Evolutionary conservation across 2,329 filamentous ascomycete genomes (phyloP), one percentile per base, ranked within the genome.

Genomic region (Pseudogymnoascus verrucosus): DNA sequence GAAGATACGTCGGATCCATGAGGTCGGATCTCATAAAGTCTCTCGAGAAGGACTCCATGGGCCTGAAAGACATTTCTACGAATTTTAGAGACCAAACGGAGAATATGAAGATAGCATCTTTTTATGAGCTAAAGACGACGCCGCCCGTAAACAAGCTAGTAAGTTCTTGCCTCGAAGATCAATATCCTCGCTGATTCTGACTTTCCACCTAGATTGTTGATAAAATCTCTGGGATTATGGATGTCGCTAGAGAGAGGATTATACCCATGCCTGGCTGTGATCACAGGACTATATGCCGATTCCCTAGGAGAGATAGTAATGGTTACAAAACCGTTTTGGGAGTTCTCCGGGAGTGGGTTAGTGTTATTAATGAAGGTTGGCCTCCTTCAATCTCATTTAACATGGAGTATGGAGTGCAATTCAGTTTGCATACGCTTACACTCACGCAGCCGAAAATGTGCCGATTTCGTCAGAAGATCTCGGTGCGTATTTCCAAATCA

Each of bases 21-120:
- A 21, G 10, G n/a, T 36, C 36, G 7, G 68, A 69, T 1, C 12
- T 70, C 1, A 36, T 70, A 0, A 37, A 26, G 16, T 26, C 63
- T 8, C 60, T 70, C 0, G 5, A 37, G 2, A 60, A 26, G 21
- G 51, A 67, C 39, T 70, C 69, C 1, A 19, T 28, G 6, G 7
- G 21, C 0, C 40, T 71, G n/a, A 39, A 28, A 4, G 51, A 64
- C 0, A 67, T 66, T 4, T 65, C 67, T 0, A 60, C 34, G n/a
- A 57, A 66, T n/a, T 71, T 71, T 51, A 60, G 65, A n/a, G 21
- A 67, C 26, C 63, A 64, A n/a, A 47, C 42, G 2, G 21, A 6
- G 7, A 19, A 54, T 19, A n/a, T 68, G 7, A 64, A 64, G n/a
- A 67, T 69, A 40, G 64, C 44, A 26, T 64, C 67, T 1, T 70